Evolutionary conservation across 2,329 filamentous ascomycete genomes (phyloP).

Genomic region (Sclerotinia trifoliorum): DNA sequence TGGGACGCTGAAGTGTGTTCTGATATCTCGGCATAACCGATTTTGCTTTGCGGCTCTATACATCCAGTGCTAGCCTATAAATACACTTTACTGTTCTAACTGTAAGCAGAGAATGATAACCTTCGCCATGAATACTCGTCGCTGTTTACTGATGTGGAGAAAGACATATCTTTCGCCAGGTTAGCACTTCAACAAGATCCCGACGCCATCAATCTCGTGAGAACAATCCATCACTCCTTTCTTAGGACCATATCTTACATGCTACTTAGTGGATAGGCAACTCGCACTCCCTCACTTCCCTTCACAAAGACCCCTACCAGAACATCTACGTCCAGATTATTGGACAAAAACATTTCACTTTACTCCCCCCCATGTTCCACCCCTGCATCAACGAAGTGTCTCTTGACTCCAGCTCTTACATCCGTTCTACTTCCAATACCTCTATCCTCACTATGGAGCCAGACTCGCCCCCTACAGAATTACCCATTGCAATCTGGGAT

Average conservation of each 20-base stretch:
- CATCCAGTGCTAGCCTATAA: neutral
- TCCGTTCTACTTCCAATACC: neutral
- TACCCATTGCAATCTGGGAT: slow-evolving; percentile 75
- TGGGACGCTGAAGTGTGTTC: too few species aligned
- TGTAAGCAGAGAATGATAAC: slow-evolving; percentile 70
- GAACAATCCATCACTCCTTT: neutral
- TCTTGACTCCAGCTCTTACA: slow-evolving; percentile 13
- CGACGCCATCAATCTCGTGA: slow-evolving; percentile 70
- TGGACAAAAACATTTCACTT: slow-evolving; percentile 71
- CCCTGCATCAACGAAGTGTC: slow-evolving; percentile 22
- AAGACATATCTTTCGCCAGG: slow-evolving; percentile 67
- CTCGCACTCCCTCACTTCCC: slow-evolving; percentile 63
- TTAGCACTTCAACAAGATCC: slow-evolving; percentile 64
- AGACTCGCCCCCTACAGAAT: slow-evolving; percentile 31
- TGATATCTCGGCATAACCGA: too few species aligned
- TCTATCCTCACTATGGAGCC: neutral
- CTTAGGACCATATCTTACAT: neutral
- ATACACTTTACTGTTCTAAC: slow-evolving; percentile 1
- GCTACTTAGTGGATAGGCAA: slow-evolving; percentile 66
- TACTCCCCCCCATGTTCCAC: slow-evolving; percentile 63
- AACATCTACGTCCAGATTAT: slow-evolving; percentile 78
- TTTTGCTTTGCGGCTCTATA: too few species aligned
- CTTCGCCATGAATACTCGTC: slow-evolving; percentile 68
- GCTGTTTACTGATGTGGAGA: slow-evolving; percentile 62
- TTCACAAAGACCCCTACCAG: slow-evolving; percentile 84